A percentile compares a stretch with the other conserved stretches of the same genome.
These are phyloP conservation scores for Marasmius oreades DNA, from an alignment of 1,284 basidiomycete genomes.

Conservation along the genomic window DNA sequence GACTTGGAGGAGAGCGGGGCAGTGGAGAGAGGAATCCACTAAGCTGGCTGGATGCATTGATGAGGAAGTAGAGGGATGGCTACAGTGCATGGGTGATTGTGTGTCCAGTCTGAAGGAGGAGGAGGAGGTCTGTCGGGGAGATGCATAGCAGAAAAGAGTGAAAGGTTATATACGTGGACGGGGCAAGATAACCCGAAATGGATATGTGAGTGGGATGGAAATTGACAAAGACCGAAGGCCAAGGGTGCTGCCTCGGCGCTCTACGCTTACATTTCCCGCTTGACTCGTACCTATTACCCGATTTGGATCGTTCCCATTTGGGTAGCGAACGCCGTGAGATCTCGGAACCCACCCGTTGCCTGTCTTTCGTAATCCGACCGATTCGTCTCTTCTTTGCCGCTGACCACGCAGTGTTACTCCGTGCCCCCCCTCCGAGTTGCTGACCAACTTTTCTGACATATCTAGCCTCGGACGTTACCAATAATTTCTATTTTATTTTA, in stretches of 20 bases:
- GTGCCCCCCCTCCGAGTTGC: not conserved
- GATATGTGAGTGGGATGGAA: slow-evolving; percentile 1
- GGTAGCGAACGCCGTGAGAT: not conserved
- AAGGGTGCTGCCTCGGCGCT: not conserved
- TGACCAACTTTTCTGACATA: not conserved
- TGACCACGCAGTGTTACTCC: not conserved
- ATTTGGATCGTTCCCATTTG: not conserved
- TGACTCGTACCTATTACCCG: slow-evolving; percentile 6
- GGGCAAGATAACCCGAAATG: not conserved
- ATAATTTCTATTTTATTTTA: no score
- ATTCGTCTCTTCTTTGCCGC: not conserved
- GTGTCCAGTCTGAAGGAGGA: not conserved
- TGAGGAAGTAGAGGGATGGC: slow-evolving; percentile 1
- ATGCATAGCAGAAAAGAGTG: not conserved
- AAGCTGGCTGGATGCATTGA: slow-evolving; percentile 59
- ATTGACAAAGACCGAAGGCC: slow-evolving; percentile 5
- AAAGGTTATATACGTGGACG: not conserved
- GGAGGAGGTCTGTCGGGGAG: not conserved
- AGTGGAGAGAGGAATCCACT: slow-evolving; percentile 57
- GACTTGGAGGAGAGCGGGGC: slow-evolving; percentile 59
- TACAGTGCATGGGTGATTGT: not conserved
- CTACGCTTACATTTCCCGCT: not conserved
- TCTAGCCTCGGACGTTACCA: no score
- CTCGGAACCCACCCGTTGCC: slow-evolving; percentile 4
- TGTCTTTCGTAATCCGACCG: not conserved